Evolutionary conservation across 306 rosid species (phyloP).

Genomic region (Prunus salicina): DNA sequence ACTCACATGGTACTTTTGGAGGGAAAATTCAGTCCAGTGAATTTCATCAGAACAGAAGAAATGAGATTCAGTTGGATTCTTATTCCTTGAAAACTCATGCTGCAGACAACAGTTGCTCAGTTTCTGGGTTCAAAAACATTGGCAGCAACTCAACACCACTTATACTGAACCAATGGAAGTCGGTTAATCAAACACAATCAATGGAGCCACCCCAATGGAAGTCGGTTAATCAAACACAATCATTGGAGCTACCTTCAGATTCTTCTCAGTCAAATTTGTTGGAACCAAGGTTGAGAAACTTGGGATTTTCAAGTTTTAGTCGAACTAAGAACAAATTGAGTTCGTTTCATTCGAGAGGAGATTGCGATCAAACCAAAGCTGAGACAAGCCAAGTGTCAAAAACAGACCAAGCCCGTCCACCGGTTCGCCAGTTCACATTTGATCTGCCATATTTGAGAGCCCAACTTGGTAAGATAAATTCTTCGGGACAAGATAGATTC

Average conservation of each 20-base stretch:
- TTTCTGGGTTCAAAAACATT: conserved; percentile 9
- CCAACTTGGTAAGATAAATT: conserved; percentile 36
- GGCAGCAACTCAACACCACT: conserved; percentile 9
- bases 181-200: conserved; percentile 7
- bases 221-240: conserved; percentile 7
- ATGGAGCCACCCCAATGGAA: conserved; percentile 2
- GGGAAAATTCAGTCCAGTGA: conserved; percentile 11
- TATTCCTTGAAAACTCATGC: neutral
- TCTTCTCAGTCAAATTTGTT: conserved; percentile 5
- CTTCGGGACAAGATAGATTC: conserved; percentile 18
- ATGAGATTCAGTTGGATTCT: conserved; percentile 9
- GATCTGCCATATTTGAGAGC: conserved; percentile 44
- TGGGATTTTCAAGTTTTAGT: conserved; percentile 13
- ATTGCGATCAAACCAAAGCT: neutral
- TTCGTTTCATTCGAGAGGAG: neutral
- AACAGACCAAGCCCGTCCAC: conserved; percentile 18
- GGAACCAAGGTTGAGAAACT: conserved; percentile 11
- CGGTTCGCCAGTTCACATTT: conserved; percentile 31
- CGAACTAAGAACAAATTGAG: conserved; percentile 13
- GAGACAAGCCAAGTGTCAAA: conserved; percentile 8
- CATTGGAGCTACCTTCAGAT: conserved; percentile 9
- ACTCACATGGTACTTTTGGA: conserved; percentile 2
- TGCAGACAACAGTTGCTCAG: conserved; percentile 19
- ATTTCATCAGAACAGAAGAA: conserved; percentile 8
- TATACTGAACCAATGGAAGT: conserved; percentile 20